Evolutionary conservation across 1,284 basidiomycete species (phyloP).

Genomic region (Bjerkandera adusta): DNA sequence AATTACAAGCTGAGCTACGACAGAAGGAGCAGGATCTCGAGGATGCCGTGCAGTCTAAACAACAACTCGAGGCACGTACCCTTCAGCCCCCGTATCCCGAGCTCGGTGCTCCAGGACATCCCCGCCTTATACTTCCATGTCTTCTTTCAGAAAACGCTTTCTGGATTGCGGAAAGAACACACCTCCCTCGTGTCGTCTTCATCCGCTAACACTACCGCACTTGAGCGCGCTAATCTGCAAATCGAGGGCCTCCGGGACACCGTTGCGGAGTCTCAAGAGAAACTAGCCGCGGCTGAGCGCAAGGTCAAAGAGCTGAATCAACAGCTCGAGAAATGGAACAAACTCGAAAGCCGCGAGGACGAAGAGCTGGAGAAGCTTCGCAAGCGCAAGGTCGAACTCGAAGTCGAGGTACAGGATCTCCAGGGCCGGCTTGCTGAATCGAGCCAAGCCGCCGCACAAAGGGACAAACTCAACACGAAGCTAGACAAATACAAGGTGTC

Average conservation of each 20-base stretch:
- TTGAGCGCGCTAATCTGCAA: slow-evolving; percentile 56
- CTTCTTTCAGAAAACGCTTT: slow-evolving; percentile 36
- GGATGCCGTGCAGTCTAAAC: slow-evolving; percentile 39
- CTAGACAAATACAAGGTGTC: slow-evolving; percentile 43
- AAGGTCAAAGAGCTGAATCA: slow-evolving; percentile 52
- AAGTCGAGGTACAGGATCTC: slow-evolving; percentile 50
- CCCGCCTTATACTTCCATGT: background rate
- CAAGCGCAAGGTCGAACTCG: slow-evolving; percentile 54
- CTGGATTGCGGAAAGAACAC: slow-evolving; percentile 28
- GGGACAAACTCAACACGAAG: slow-evolving; percentile 37
- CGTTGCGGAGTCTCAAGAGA: slow-evolving; percentile 50
- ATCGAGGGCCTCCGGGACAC: slow-evolving; percentile 54
- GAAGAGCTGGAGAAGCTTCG: slow-evolving; percentile 53
- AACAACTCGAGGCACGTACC: slow-evolving; percentile 28
- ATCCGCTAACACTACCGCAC: slow-evolving; percentile 44
- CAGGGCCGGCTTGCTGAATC: slow-evolving; percentile 41
- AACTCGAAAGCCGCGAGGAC: slow-evolving; percentile 59
- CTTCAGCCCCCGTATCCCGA: background rate
- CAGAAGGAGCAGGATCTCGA: slow-evolving; percentile 41
- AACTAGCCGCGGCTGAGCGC: slow-evolving; percentile 54
- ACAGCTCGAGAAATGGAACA: slow-evolving; percentile 68
- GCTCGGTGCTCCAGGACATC: background rate
- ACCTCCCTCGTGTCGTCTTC: slow-evolving; percentile 45
- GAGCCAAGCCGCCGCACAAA: slow-evolving; percentile 32
- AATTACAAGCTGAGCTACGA: slow-evolving; percentile 32